These are phyloP conservation scores for Terana coerulea DNA, from an alignment of 768 basidiomycete species.

Conservation along the genomic window DNA sequence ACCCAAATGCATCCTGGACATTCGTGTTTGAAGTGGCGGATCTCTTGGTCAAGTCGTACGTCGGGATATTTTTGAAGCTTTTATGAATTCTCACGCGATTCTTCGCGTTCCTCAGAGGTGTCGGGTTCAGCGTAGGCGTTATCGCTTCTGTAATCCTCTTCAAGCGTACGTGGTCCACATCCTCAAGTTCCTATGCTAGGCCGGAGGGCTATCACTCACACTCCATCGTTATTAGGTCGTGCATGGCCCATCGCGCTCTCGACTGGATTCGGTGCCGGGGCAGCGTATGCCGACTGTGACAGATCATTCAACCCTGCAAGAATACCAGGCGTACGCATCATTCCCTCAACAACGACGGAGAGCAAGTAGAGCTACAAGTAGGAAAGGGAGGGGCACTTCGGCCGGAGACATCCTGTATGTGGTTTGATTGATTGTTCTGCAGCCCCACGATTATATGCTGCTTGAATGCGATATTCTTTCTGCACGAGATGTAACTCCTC, in stretches of 20 bases:
- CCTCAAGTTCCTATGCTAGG: background rate
- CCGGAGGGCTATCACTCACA: background rate
- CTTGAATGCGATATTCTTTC: no score
- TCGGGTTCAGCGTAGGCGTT: constrained; percentile 87
- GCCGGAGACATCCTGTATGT: background rate
- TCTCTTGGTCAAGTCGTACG: constrained; percentile 82
- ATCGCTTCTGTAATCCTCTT: constrained; percentile 88
- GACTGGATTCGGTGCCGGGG: constrained; percentile 83
- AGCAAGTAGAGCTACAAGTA: background rate
- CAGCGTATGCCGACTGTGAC: constrained; percentile 90
- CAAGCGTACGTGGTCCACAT: constrained; percentile 87
- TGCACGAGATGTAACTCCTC: no score
- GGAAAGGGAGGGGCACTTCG: background rate
- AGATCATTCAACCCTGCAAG: constrained; percentile 89
- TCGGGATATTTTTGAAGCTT: constrained; percentile 11
- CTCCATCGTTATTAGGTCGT: constrained; percentile 76
- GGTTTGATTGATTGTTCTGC: background rate
- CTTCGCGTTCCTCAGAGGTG: constrained; percentile 47
- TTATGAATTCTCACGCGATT: constrained; percentile 13
- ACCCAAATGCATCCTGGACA: constrained; percentile 8
- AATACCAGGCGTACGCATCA: constrained; percentile 77
- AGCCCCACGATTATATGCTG: background rate
- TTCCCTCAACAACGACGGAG: constrained; percentile 29
- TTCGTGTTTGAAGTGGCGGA: constrained; percentile 49
- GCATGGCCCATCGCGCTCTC: constrained; percentile 88